Evolutionary conservation across 2,329 filamentous ascomycete species (phyloP), one percentile per base, ranked within the genome.

Genomic region (Aureobasidium melanogenum): DNA sequence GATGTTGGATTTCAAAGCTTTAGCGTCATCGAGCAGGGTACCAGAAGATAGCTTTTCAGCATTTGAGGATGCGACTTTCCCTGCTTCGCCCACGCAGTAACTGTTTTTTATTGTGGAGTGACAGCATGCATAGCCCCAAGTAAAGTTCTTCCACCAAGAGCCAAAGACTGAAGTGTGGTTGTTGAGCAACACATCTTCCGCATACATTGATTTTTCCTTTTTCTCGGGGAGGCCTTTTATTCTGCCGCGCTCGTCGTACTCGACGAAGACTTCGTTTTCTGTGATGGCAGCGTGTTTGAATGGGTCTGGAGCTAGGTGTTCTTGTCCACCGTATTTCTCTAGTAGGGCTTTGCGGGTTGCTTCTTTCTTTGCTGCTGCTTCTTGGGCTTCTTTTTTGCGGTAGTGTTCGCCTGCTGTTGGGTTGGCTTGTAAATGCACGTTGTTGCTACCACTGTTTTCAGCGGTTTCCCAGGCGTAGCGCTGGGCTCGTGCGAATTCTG

Each of bases 61-160:
- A 61, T 89, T 87, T 67, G 92, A 87, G 74, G 89, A 91, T 1
- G 91, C 92, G 64, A 77, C 77, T 73, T 86, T 95, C 38, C 94
- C 94, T 62, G 89, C 89, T 63, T 94, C 90, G 28, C 94, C 94
- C 0, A 93, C 97, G 74, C 94, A 99, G 70, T 97, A 99, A 69
- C 91, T 96, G 75, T 99, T 97, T 76, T 96, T 97, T 64, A 96
- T 84, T 24, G 86, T 87, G 0, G 91, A 96, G 72, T 95, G 91
- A 78, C 94, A 99, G 74, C 94, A 99, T 24, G 89, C 84, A 74
- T 96, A 99, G 1, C 94, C 94, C 94, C 94, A 99, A 74, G 88
- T 84, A 76, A 97, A 97, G 70, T 90, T 86, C 58, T 86, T 84
- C 94, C 94, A 99, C 94, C 94, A 99, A 69, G 91, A 96, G 52